Conservation (phyloP, 257 asterid genomes). For the Penstemon eatonii region DNA sequence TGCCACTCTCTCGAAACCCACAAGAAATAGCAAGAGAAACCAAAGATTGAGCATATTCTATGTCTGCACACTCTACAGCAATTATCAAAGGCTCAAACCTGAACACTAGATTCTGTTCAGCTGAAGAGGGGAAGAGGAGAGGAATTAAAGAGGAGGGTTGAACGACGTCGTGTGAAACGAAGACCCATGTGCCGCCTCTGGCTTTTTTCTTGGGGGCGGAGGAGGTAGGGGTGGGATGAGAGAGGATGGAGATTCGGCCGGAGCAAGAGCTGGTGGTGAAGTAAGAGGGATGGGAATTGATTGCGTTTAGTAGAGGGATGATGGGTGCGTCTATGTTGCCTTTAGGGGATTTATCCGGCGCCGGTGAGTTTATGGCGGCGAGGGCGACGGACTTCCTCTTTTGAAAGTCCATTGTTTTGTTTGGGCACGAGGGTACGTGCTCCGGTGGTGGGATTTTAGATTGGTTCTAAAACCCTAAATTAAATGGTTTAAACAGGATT, state of each 20-base stretch:
- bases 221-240: constrained; percentile 49
- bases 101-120: constrained; percentile 47
- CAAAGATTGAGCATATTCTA: constrained; percentile 65
- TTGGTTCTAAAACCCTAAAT: background rate
- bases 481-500: background rate
- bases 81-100: constrained; percentile 90
- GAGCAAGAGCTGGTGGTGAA: constrained; percentile 99
- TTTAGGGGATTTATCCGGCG: constrained; percentile 89
- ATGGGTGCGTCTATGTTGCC: constrained; percentile 80
- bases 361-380: constrained; percentile 65
- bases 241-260: constrained; percentile 88
- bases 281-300: constrained; percentile 80
- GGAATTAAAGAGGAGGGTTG: constrained; percentile 43
- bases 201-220: constrained; percentile 70
- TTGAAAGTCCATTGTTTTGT: constrained; percentile 60
- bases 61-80: constrained; percentile 74
- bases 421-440: background rate
- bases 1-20: constrained; percentile 97
- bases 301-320: constrained; percentile 58
- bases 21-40: constrained; percentile 76
- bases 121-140: constrained; percentile 48
- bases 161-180: constrained; percentile 78
- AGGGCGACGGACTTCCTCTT: constrained; percentile 69
- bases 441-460: constrained; percentile 18
- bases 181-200: constrained; percentile 86